Percentiles rank a stretch among this genome's conserved stretches.
Evolutionary conservation across 352 stramenopile species (phyloP).

Genomic region (Phytophthora hybrid): DNA sequence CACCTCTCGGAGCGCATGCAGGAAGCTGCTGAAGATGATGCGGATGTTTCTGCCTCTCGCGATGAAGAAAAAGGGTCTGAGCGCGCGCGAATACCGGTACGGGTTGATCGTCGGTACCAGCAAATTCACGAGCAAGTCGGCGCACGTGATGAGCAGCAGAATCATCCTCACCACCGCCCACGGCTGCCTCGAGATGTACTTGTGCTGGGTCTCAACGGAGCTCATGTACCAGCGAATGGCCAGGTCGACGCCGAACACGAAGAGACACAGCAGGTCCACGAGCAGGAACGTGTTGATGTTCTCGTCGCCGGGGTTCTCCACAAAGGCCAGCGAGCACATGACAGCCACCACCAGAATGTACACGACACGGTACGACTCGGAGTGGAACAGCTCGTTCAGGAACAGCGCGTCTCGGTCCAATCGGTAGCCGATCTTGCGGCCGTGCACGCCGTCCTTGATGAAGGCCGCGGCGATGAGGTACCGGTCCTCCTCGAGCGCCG

Average conservation of each 20-base stretch:
- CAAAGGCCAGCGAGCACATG: slow-evolving; percentile 74
- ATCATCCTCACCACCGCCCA: slow-evolving; percentile 77
- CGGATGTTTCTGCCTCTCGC: slow-evolving; percentile 80
- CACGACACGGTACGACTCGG: slow-evolving; percentile 68
- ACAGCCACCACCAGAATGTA: slow-evolving; percentile 78
- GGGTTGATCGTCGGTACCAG: slow-evolving; percentile 60
- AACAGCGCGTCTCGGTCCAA: slow-evolving; percentile 75
- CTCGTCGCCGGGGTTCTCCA: slow-evolving; percentile 62
- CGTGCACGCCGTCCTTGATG: slow-evolving; percentile 83
- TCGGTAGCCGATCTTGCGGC: slow-evolving; percentile 85
- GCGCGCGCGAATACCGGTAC: slow-evolving; percentile 69
- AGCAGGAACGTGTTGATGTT: slow-evolving; percentile 61
- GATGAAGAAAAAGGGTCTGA: slow-evolving; percentile 87
- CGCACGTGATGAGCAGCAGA: slow-evolving; percentile 61
- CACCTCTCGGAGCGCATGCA: slow-evolving; percentile 78
- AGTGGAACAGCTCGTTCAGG: slow-evolving; percentile 80
- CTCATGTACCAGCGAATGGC: slow-evolving; percentile 87
- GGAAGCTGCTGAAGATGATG: slow-evolving; percentile 86
- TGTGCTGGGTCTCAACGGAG: slow-evolving; percentile 77
- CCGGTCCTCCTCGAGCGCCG: slow-evolving; percentile 63
- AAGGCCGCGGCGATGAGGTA: slow-evolving; percentile 83
- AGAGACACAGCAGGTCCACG: slow-evolving; percentile 73
- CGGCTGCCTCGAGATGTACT: slow-evolving; percentile 78
- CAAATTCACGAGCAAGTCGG: slow-evolving; percentile 61
- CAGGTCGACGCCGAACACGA: slow-evolving; percentile 70